Percentiles rank a stretch among this genome's conserved stretches.
phyloP scores from a whole-genome alignment of 2,329 filamentous ascomycete species.

The Hymenoscyphus infarciens region DNA sequence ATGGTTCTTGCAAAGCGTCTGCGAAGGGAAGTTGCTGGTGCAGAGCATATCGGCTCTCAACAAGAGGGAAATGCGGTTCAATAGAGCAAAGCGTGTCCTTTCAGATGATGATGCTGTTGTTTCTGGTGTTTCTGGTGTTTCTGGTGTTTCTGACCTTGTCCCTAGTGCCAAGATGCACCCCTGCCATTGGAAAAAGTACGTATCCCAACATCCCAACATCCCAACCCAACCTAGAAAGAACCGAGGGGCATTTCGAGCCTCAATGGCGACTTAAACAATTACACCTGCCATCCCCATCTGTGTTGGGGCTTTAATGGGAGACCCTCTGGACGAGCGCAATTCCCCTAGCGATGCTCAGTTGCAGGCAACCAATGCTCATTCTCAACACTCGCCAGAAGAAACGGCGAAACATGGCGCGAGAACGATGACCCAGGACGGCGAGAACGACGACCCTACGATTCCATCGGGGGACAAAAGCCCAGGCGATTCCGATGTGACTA shows the following conservation, averaged over 20 bases:
- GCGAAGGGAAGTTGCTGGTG: slow-evolving; percentile 23
- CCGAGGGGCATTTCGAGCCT: neutral
- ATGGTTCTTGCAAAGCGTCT: slow-evolving; percentile 42
- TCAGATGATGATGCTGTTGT: too few species aligned
- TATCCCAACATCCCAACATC: neutral
- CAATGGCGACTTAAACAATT: neutral
- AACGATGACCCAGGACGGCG: slow-evolving; percentile 26
- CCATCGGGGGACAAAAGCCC: slow-evolving; percentile 1
- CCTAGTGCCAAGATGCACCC: slow-evolving; percentile 3
- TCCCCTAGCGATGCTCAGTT: slow-evolving; percentile 19
- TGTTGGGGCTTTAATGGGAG: slow-evolving; percentile 25
- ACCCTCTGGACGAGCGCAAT: slow-evolving; percentile 12
- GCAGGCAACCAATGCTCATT: slow-evolving; percentile 18
- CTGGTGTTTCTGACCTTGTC: neutral
- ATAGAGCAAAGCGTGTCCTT: slow-evolving; percentile 22
- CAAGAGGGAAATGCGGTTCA: slow-evolving; percentile 5
- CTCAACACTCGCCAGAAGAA: slow-evolving; percentile 3
- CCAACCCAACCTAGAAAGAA: too few species aligned
- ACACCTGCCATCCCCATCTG: slow-evolving; percentile 1
- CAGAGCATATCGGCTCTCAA: slow-evolving; percentile 20
- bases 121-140: neutral
- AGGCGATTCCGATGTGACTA: slow-evolving; percentile 4
- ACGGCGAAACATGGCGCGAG: slow-evolving; percentile 23
- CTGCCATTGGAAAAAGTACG: neutral
- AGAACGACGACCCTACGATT: slow-evolving; percentile 20